Percentiles rank a stretch among this genome's conserved stretches.
Evolutionary conservation across 140 eudicot species (phyloP).

Genomic region (Bidens hawaiensis): DNA sequence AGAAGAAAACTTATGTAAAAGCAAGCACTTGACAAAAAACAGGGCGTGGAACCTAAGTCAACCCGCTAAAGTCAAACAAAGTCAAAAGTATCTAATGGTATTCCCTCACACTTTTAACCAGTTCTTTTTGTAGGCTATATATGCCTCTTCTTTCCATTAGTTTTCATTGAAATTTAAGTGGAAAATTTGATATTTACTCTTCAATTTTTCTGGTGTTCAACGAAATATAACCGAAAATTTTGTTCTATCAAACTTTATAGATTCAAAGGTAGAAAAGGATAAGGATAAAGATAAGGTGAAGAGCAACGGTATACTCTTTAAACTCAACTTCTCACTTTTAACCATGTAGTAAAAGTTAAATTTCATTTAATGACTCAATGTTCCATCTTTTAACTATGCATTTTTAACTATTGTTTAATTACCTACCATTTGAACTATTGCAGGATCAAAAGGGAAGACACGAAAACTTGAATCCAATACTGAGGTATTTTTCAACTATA

Average conservation of each 20-base stretch:
- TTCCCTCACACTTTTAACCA: too few species aligned
- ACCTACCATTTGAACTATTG: constrained; percentile 12
- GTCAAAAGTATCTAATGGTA: too few species aligned
- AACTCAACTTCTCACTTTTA: too few species aligned
- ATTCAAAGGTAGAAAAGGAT: too few species aligned
- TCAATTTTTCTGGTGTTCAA: too few species aligned
- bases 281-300: too few species aligned
- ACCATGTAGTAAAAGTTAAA: too few species aligned
- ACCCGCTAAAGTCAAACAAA: constrained; percentile 53
- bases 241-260: constrained; percentile 35
- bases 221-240: not conserved
- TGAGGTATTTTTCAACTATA: constrained; percentile 51
- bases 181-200: constrained; percentile 6
- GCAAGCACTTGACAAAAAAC: constrained; percentile 67
- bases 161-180: not conserved
- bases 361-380: too few species aligned
- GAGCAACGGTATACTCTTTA: too few species aligned
- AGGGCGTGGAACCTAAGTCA: constrained; percentile 60
- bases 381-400: too few species aligned
- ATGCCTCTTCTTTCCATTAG: not conserved
- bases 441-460: constrained; percentile 79
- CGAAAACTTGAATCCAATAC: constrained; percentile 61
- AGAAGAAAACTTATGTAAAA: too few species aligned
- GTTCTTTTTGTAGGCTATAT: too few species aligned
- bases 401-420: not conserved